These are phyloP conservation scores for Neurospora crassa DNA, from an alignment of 2,329 filamentous ascomycete genomes.

Conservation along the genomic window DNA sequence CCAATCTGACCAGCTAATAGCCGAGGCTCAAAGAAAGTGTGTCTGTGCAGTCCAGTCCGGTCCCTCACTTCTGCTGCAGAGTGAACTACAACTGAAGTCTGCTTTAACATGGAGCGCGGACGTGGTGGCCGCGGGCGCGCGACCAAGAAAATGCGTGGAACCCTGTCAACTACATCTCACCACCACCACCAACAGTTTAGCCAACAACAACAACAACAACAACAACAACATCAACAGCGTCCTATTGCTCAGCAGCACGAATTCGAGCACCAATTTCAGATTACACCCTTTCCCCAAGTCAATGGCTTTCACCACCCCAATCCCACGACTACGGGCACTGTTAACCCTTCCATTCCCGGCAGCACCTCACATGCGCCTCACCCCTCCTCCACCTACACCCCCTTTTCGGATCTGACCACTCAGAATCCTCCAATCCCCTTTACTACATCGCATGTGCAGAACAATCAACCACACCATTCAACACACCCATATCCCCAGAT, in stretches of 20 bases:
- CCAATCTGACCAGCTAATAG: conserved; percentile 5
- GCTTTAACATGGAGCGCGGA: conserved; percentile 15
- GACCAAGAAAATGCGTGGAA: conserved; percentile 14
- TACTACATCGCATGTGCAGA: background rate
- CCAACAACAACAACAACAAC: background rate
- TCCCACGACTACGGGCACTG: background rate
- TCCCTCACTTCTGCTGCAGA: conserved; percentile 1
- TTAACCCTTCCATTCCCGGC: background rate
- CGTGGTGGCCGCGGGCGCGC: conserved; percentile 16
- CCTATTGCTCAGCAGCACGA: background rate
- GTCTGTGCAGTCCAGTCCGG: background rate
- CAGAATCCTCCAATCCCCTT: background rate
- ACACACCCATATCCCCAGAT: background rate
- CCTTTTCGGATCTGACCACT: background rate
- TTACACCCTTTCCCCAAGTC: background rate
- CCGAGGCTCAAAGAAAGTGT: background rate
- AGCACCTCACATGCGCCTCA: background rate
- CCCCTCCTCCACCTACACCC: background rate
- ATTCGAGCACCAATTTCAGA: background rate
- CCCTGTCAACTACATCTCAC: conserved; percentile 8
- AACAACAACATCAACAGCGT: background rate
- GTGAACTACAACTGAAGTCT: conserved; percentile 11
- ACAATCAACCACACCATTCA: background rate
- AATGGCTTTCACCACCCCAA: background rate
- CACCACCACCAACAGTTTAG: background rate